Percentiles rank a stretch among this genome's conserved stretches.
phyloP scores from a whole-genome alignment of 345 rosid species.

The Erysimum cheiranthoides region DNA sequence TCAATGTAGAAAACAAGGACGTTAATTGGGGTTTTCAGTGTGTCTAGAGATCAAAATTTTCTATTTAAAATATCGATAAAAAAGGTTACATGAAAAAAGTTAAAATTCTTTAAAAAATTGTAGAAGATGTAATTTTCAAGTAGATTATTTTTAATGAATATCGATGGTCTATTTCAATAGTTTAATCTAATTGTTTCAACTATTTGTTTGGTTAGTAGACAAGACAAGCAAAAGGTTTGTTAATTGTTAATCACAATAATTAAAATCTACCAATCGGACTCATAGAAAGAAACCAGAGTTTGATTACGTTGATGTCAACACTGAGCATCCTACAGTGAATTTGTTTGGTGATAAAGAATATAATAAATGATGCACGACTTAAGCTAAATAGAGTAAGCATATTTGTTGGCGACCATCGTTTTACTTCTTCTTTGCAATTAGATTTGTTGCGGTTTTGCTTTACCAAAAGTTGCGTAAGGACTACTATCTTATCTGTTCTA shows the following conservation, averaged over 20 bases:
- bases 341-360: conserved; percentile 13
- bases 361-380: conserved; percentile 1
- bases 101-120: not conserved
- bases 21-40: too few species aligned
- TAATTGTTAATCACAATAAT: not conserved
- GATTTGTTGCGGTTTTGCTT: conserved; percentile 14
- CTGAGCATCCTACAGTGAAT: conserved; percentile 8
- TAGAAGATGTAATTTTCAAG: conserved; percentile 2
- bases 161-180: not conserved
- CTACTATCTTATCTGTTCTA: conserved; percentile 14
- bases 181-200: not conserved
- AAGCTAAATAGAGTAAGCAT: conserved; percentile 17
- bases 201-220: conserved; percentile 10
- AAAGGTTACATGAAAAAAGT: not conserved
- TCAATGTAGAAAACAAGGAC: not conserved
- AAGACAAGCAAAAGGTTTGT: not conserved
- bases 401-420: conserved; percentile 38
- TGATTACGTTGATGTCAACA: conserved; percentile 19
- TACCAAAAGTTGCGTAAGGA: conserved; percentile 25
- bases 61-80: not conserved
- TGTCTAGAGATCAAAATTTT: not conserved
- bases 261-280: not conserved
- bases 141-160: not conserved
- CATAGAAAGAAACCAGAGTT: conserved; percentile 9
- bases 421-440: conserved; percentile 25